phyloP scores from a whole-genome alignment of 108 stramenopile species.

The Asterionellopsis glacialis region DNA sequence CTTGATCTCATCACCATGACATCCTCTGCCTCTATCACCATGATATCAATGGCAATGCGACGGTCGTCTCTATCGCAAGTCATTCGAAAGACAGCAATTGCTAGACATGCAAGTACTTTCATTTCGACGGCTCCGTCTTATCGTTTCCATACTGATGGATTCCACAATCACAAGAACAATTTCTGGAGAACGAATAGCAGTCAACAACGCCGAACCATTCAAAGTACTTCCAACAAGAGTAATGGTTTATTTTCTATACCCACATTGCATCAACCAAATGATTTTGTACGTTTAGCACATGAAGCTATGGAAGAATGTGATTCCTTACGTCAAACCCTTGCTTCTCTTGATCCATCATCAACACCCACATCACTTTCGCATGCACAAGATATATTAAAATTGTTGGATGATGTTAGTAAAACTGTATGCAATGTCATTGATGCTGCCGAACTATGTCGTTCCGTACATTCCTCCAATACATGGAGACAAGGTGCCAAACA shows the following conservation, averaged over 20 bases:
- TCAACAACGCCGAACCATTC: no score
- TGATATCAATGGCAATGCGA: no score
- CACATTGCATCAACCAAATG: constrained; percentile 41
- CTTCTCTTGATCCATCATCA: constrained; percentile 15
- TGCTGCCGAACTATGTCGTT: constrained; percentile 91
- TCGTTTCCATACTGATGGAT: no score
- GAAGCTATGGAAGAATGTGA: constrained; percentile 58
- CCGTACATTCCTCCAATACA: constrained; percentile 62
- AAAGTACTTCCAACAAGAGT: no score
- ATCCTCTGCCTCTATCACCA: no score
- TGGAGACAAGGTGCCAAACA: constrained; percentile 75
- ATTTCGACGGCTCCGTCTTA: no score
- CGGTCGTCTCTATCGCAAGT: no score
- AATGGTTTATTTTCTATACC: constrained; percentile 69
- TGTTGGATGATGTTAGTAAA: constrained; percentile 83
- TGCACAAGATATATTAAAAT: constrained; percentile 54
- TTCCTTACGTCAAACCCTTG: constrained; percentile 36
- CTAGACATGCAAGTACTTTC: no score
- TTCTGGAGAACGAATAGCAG: no score
- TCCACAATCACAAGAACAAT: no score
- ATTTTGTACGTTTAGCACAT: constrained; percentile 57
- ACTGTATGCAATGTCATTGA: constrained; percentile 93
- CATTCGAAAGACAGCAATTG: no score
- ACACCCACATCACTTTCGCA: constrained; percentile 15
- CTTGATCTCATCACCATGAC: no score